phyloP scores from a whole-genome alignment of 2,329 filamentous ascomycete species.

The Colletotrichum horii region DNA sequence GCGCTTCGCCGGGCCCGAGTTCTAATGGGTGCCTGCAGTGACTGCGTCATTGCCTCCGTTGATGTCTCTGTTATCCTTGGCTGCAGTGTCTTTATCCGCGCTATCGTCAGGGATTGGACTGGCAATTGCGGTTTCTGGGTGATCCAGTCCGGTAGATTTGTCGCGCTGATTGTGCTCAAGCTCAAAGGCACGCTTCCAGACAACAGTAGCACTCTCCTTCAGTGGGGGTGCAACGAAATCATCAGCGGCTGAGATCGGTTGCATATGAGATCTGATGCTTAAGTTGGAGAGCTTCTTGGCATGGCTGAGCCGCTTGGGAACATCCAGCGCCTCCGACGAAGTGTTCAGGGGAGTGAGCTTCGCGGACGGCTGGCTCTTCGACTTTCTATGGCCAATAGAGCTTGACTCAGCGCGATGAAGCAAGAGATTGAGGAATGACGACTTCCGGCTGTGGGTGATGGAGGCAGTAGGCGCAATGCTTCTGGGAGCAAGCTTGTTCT shows the following conservation, averaged over 20 bases:
- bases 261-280: constrained; percentile 21
- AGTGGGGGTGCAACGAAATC: constrained; percentile 16
- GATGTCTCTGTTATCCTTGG: background rate
- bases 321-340: background rate
- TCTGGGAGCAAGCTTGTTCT: background rate
- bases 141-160: background rate
- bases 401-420: background rate
- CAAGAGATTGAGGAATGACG: constrained; percentile 4
- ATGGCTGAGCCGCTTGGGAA: background rate
- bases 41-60: background rate
- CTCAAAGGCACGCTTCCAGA: constrained; percentile 32
- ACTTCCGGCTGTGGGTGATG: background rate
- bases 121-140: background rate
- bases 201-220: constrained; percentile 27
- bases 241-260: background rate
- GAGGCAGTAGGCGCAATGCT: background rate
- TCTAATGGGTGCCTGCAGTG: background rate
- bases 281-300: constrained; percentile 22
- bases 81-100: background rate
- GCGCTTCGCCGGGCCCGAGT: constrained; percentile 3
- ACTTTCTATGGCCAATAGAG: background rate
- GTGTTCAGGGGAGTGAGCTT: background rate
- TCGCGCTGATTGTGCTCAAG: constrained; percentile 24
- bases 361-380: constrained; percentile 4
- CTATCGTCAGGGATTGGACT: background rate